phyloP scores from a whole-genome alignment of 208 protist species.

The Trypanosomatidae sp. region DNA sequence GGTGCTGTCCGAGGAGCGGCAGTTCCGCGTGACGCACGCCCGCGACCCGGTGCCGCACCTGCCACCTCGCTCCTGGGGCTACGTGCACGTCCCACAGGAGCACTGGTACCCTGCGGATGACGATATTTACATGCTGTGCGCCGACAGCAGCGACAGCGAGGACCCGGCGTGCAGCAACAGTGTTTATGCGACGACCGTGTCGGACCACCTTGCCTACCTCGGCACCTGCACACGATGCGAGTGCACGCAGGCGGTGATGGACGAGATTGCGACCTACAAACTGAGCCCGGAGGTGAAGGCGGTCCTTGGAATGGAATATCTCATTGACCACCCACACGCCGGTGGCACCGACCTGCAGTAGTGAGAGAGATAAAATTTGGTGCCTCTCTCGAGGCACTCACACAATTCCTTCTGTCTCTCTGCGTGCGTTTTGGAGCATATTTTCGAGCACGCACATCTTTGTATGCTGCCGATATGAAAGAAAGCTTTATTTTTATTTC shows the following conservation, averaged over 20 bases:
- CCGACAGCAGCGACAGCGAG: slow-evolving; percentile 32
- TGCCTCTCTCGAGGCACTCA: too few species aligned
- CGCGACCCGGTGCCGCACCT: slow-evolving; percentile 57
- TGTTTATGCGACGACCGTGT: slow-evolving; percentile 22
- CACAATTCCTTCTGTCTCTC: too few species aligned
- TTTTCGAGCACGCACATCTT: too few species aligned
- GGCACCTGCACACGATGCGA: slow-evolving; percentile 45
- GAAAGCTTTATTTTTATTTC: not conserved
- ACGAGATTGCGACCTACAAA: slow-evolving; percentile 14
- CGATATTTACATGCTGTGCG: slow-evolving; percentile 29
- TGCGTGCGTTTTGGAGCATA: too few species aligned
- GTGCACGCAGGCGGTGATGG: slow-evolving; percentile 27
- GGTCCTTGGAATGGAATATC: slow-evolving; percentile 10
- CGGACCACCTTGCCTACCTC: slow-evolving; percentile 65
- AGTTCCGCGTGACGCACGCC: slow-evolving; percentile 57
- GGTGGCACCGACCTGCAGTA: not conserved
- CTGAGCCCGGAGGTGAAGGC: slow-evolving; percentile 2
- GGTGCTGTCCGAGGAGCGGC: slow-evolving; percentile 17
- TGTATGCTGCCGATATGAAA: too few species aligned
- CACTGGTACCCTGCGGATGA: slow-evolving; percentile 41
- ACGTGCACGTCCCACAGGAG: slow-evolving; percentile 49
- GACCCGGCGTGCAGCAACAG: slow-evolving; percentile 55
- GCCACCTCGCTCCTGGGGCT: slow-evolving; percentile 36
- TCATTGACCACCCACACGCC: too few species aligned
- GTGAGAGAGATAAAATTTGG: too few species aligned